Conservation (phyloP, 305 asterid genomes). For the Striga hermonthica region DNA sequence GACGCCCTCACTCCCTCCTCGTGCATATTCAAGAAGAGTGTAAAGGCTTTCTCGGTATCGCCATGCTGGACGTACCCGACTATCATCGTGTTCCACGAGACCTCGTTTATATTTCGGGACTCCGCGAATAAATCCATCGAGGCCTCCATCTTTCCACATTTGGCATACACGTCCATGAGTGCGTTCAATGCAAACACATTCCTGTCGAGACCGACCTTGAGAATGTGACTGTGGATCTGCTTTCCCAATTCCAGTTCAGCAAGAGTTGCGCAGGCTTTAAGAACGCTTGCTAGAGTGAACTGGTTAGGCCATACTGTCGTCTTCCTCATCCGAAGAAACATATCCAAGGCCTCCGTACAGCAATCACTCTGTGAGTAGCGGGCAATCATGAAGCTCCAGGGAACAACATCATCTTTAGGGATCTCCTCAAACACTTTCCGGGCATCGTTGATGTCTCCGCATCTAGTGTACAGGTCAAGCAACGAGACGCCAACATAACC, state of each 20-base stretch:
- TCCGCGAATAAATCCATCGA: slow-evolving; percentile 55
- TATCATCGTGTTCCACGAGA: slow-evolving; percentile 88
- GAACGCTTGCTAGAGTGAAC: slow-evolving; percentile 81
- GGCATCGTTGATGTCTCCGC: slow-evolving; percentile 65
- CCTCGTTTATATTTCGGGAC: slow-evolving; percentile 54
- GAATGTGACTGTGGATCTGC: slow-evolving; percentile 62
- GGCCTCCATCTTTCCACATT: slow-evolving; percentile 62
- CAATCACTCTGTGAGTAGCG: slow-evolving; percentile 71
- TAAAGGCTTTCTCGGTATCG: slow-evolving; percentile 62
- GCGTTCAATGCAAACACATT: slow-evolving; percentile 72
- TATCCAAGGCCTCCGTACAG: slow-evolving; percentile 62
- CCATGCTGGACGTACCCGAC: slow-evolving; percentile 75
- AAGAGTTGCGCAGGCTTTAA: slow-evolving; percentile 73
- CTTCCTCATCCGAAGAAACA: slow-evolving; percentile 61
- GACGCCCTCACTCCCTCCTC: slow-evolving; percentile 57
- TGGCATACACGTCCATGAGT: slow-evolving; percentile 88
- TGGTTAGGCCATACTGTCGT: slow-evolving; percentile 62
- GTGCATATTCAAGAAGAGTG: slow-evolving; percentile 56
- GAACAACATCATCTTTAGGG: slow-evolving; percentile 71
- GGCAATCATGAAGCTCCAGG: slow-evolving; percentile 94
- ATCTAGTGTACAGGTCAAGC: slow-evolving; percentile 73
- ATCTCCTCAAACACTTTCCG: slow-evolving; percentile 65
- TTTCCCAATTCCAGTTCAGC: slow-evolving; percentile 56
- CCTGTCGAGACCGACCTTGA: slow-evolving; percentile 58
- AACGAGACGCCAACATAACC: slow-evolving; percentile 74